Evolutionary conservation across 2,329 filamentous ascomycete species (phyloP), one percentile per base, ranked within the genome.

Genomic region (Aspergillus sp.): DNA sequence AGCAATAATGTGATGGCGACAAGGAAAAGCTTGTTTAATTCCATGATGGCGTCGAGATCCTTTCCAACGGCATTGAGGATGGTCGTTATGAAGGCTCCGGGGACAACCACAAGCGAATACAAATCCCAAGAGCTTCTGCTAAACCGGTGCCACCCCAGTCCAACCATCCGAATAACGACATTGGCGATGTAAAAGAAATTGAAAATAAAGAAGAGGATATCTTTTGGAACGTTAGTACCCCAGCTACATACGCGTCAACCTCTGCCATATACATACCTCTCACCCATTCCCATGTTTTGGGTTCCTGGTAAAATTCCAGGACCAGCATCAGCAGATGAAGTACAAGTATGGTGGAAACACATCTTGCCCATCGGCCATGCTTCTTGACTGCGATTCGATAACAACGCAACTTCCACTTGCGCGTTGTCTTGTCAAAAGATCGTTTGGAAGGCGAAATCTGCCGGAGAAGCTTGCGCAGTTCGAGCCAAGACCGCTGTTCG

Each of bases 361-460:
- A 83, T 49, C 86, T 81, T 65, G 96, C 92, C 94, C 94, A 99
- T 56, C 83, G 86, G 22, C 95, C 94, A 65, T 89, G 89, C 73
- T 99, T 99, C 67, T 95, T 90, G 30, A 96, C 90, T 26, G 94
- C 93, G 59, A 91, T 82, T 59, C 92, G 91, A 69, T 97, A 96
- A 68, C 93, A 97, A 91, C 92, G 96, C 67, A 88, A 86, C 72
- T 90, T 91, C 86, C 90, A 94, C 50, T 81, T 84, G 59, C 85
- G 84, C 67, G 85, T 85, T 35, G 85, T 86, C 50, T 89, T 89
- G 49, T 86, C 84, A 47, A 92, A 89, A 2, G 93, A 93, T 57
- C 90, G 87, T 70, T 96, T 97, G 0, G 94, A 96, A 3, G 94
- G 94, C 3, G 92, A 93, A 10, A 99, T 91, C 68, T 97, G 94